Evolutionary conservation across 495 filamentous ascomycete species (phyloP).

Genomic region (Neurospora discreta): DNA sequence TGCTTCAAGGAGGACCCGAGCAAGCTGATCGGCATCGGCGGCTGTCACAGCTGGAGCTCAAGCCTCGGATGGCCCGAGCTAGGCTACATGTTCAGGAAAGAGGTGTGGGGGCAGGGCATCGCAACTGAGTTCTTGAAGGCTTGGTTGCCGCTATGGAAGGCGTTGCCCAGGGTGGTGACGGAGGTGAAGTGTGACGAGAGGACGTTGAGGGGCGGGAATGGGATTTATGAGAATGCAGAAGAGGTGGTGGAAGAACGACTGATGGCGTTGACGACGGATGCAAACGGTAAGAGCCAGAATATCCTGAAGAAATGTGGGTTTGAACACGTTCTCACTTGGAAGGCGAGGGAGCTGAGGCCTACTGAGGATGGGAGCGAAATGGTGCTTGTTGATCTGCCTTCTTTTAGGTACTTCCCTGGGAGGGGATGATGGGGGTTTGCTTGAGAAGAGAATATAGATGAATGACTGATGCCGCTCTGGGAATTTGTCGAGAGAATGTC

Average conservation of each 20-base stretch:
- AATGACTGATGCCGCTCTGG: background rate
- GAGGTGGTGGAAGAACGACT: constrained; percentile 19
- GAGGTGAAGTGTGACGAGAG: constrained; percentile 15
- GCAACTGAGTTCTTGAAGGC: constrained; percentile 36
- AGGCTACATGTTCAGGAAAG: constrained; percentile 35
- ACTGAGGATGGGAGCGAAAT: background rate
- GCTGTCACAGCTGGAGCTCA: constrained; percentile 12
- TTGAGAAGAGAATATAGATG: background rate
- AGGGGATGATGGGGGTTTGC: background rate
- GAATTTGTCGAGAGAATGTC: background rate
- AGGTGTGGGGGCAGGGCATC: constrained; percentile 34
- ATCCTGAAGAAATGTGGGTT: constrained; percentile 31
- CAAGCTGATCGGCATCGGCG: constrained; percentile 31
- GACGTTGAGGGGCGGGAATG: constrained; percentile 4
- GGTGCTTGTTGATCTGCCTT: constrained; percentile 6
- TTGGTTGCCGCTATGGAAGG: constrained; percentile 26
- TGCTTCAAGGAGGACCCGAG: constrained; percentile 21
- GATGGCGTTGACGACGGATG: constrained; percentile 23
- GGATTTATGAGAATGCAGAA: constrained; percentile 10
- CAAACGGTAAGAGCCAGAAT: constrained; percentile 25
- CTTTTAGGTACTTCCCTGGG: constrained; percentile 10
- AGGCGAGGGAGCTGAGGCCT: constrained; percentile 9
- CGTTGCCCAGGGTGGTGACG: constrained; percentile 25
- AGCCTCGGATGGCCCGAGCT: constrained; percentile 34
- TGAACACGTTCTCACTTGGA: constrained; percentile 16